Percentiles rank a stretch among this genome's conserved stretches.
Evolutionary conservation across 2,329 filamentous ascomycete genomes (phyloP).

Genomic region (Drechslerella coelobrocha): DNA sequence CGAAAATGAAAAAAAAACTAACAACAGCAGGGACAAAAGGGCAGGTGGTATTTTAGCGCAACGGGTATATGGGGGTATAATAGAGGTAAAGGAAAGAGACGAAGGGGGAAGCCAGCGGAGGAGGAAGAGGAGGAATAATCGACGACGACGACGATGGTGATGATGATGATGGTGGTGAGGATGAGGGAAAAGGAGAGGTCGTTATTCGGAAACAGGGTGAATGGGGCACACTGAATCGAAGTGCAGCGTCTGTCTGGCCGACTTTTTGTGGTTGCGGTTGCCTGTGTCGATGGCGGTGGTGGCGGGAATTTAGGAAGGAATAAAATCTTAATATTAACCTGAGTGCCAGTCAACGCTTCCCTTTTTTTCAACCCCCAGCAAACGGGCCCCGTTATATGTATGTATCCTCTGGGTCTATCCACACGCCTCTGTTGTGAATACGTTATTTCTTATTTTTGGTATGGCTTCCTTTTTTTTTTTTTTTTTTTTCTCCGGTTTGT

Average conservation of each 20-base stretch:
- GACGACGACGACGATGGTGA: not conserved
- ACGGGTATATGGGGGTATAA: conserved; percentile 11
- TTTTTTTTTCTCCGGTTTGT: no score
- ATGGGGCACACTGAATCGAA: not conserved
- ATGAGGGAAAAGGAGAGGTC: conserved; percentile 26
- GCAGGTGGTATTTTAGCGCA: conserved; percentile 17
- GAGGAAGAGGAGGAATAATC: conserved; percentile 12
- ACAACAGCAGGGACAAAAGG: not conserved
- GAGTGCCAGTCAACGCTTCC: no score
- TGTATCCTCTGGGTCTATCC: not conserved
- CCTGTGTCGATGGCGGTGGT: conserved; percentile 44
- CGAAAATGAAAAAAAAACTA: not conserved
- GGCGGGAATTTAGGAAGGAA: conserved; percentile 43
- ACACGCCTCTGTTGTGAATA: no score
- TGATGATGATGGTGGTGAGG: conserved; percentile 37
- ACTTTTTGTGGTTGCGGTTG: not conserved
- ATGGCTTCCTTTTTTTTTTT: no score
- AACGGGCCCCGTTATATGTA: not conserved
- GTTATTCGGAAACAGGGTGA: not conserved
- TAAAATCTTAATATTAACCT: not conserved
- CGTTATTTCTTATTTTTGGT: no score
- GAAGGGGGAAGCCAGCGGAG: conserved; percentile 8
- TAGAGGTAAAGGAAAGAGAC: conserved; percentile 1
- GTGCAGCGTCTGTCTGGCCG: not conserved
- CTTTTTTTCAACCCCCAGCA: no score